Evolutionary conservation across 495 filamentous ascomycete genomes (phyloP), one percentile per base, ranked within the genome.

Genomic region (Friedmanniomyces simplex): DNA sequence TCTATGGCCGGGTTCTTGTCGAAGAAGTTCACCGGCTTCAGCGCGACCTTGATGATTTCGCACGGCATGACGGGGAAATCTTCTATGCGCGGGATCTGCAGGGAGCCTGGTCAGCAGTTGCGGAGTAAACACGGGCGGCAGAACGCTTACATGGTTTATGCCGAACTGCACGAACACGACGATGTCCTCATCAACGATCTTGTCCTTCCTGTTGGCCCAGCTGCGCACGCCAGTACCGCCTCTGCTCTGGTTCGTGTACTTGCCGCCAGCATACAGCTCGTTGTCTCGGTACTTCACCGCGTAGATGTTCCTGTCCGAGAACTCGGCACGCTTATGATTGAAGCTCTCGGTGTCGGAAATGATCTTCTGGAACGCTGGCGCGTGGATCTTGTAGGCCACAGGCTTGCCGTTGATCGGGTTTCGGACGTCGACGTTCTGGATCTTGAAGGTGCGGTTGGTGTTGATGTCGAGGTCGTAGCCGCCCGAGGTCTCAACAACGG

Each of bases 221-320:
- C 61, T 25, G 7, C 72, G 63, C 26, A 75, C 71, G 7, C 73
- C 77, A 10, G 70, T 74, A 16, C 85, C 86, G 16, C 79, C 80
- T 28, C 79, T 74, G 25, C 83, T 87, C 72, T 96, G 91, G 60
- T 95, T 87, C 2, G 90, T 96, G 68, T 91, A 96, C 66, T 83
- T 79, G 7, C 90, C 90, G 7, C 83, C 89, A 0, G 90, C 82
- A 66, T 82, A 95, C 3, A 94, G 71, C 68, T 96, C 90, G 7
- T 76, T 81, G 54, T 94, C 89, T 41, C 73, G 75, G 68, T 94
- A 86, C 21, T 78, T 79, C 0, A 88, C 90, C 4, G 91, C 82
- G 74, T 90, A 96, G 49, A 96, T 76, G 52, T 86, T 84, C 60
- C 84, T 83, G 63, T 86, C 87, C 0, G 85, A 86, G 63, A 91